Base-by-base conservation (phyloP, 805 yeast genomes). In the Pichia phayaonensis region DNA sequence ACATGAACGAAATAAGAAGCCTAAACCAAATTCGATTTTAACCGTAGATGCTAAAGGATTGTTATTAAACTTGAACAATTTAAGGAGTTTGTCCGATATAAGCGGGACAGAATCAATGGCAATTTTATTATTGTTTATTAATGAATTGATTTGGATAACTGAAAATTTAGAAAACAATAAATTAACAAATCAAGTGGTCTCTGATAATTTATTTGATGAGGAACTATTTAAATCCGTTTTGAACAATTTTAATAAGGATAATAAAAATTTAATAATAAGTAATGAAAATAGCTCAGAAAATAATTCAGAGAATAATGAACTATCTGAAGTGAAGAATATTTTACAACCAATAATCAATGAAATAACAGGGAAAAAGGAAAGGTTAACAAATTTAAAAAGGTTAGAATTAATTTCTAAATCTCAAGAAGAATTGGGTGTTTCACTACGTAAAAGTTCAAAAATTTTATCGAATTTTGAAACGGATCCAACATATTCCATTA, bases 31-130 rank as follows among this genome's bases (percentile, higher is more conserved):
- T 26, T 44, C 48, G n/a, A 40, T 49, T 8, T 23, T 27, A 8
- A 27, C 60, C 5, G 47, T 64, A 3, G 52, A 78, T 65, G 31
- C 71, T 58, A 60, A 67, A 60, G 56, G 70, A 49, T 49, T 72
- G 62, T 29, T 62, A 34, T 24, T 57, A 21, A 38, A 59, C 54
- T 47, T 65, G 46, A 51, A 53, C 23, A 51, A 50, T 49, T 44
- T 65, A 3, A 51, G 42, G 8, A 43, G 53, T 15, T 26, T 65
- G 15, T 50, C 53, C 11, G 62, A 62, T 13, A 47, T 68, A 11
- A 52, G 48, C 15, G 59, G 67, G 8, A 44, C 56, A n/a, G 63
- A 66, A 45, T 62, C 69, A 6, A 53, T 67, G 52, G 60, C 66
- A 1, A 26, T 67, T 13, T 58, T 67, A 20, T 34, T 58, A 20